Evolutionary conservation across 306 rosid species (phyloP).

Genomic region (Medicago ruthenica): DNA sequence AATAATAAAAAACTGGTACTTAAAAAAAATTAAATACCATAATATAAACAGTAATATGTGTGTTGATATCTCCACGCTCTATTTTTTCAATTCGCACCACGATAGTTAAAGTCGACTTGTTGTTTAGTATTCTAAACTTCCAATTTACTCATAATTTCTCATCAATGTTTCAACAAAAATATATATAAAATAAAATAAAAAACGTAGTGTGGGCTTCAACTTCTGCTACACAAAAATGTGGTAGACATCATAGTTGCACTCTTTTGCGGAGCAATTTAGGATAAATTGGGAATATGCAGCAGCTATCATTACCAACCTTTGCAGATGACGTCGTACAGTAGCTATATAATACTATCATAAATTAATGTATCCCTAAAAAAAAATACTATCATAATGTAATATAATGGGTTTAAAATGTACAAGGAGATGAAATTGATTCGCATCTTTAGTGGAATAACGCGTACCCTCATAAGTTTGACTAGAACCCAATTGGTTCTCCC

Average conservation of each 20-base stretch:
- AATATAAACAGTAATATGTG: too few species aligned
- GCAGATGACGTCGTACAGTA: background rate
- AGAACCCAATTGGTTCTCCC: background rate
- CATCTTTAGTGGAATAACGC: conserved; percentile 14
- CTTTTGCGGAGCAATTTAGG: background rate
- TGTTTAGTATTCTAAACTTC: too few species aligned
- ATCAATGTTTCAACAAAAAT: too few species aligned
- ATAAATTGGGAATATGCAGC: background rate
- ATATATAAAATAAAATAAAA: too few species aligned
- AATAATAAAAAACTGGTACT: too few species aligned
- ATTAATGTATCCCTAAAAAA: too few species aligned
- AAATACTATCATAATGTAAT: background rate
- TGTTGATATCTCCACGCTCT: too few species aligned
- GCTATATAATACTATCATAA: background rate
- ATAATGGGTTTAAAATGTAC: background rate
- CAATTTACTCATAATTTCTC: too few species aligned
- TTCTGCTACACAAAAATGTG: background rate
- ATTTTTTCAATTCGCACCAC: too few species aligned
- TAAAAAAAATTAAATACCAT: too few species aligned
- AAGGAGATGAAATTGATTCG: conserved; percentile 1
- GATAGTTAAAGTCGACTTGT: too few species aligned
- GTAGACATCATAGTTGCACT: background rate
- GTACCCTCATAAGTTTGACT: background rate
- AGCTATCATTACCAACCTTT: background rate
- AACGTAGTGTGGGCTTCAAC: too few species aligned